These are phyloP conservation scores for Phytophthora constricta DNA, from an alignment of 352 stramenopile species.

Conservation along the genomic window DNA sequence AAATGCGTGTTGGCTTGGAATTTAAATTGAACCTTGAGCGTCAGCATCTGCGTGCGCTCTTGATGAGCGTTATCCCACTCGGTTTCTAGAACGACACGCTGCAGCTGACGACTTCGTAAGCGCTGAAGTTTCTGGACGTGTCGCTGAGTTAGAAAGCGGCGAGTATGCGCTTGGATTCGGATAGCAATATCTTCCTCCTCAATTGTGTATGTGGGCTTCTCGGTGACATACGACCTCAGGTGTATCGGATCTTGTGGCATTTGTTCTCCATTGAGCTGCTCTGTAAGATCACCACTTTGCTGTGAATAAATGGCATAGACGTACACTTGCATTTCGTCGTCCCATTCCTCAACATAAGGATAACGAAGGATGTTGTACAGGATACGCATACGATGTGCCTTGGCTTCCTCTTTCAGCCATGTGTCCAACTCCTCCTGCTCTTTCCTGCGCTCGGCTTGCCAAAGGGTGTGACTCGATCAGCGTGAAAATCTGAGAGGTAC, in stretches of 20 bases:
- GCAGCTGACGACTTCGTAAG: conserved; percentile 31
- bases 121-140: conserved; percentile 40
- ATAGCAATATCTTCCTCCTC: conserved; percentile 63
- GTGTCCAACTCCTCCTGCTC: conserved; percentile 59
- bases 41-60: conserved; percentile 59
- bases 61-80: conserved; percentile 46
- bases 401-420: conserved; percentile 45
- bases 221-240: conserved; percentile 27
- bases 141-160: conserved; percentile 49
- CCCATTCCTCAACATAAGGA: conserved; percentile 68
- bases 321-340: conserved; percentile 48
- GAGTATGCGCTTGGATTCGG: conserved; percentile 49
- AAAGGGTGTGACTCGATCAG: conserved; percentile 71
- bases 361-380: conserved; percentile 55
- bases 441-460: conserved; percentile 63
- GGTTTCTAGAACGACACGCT: conserved; percentile 40
- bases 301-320: conserved; percentile 46
- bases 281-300: conserved; percentile 1
- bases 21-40: conserved; percentile 41
- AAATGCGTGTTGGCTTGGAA: conserved; percentile 26
- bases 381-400: conserved; percentile 39
- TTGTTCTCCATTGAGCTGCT: conserved; percentile 13
- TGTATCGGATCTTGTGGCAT: conserved; percentile 23
- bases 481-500: conserved; percentile 66
- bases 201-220: conserved; percentile 68